Conservation (phyloP, 352 stramenopile genomes). For the Globisporangium parvum region DNA sequence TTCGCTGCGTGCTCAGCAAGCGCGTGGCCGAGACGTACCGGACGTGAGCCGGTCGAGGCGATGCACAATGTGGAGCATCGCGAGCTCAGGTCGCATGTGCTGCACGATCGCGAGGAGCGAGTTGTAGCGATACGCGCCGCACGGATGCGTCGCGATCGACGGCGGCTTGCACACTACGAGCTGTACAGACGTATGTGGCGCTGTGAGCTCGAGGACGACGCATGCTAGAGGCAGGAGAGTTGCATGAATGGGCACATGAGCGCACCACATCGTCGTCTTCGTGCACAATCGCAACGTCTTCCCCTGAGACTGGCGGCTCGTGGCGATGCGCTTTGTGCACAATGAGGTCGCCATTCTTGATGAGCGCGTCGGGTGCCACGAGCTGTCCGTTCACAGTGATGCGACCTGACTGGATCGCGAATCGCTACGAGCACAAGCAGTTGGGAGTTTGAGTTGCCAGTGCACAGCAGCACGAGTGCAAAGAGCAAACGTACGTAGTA, state of each 20-base stretch:
- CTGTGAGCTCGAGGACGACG: not conserved
- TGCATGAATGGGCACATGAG: not conserved
- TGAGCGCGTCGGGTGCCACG: conserved; percentile 64
- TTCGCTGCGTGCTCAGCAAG: not conserved
- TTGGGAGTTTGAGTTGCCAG: no score
- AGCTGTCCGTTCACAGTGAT: conserved; percentile 91
- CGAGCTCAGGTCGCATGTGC: conserved; percentile 60
- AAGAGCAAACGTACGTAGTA: conserved; percentile 60
- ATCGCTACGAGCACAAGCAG: conserved; percentile 40
- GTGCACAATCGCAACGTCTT: conserved; percentile 73
- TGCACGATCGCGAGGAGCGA: conserved; percentile 85
- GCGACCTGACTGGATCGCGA: conserved; percentile 90
- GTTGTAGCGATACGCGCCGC: conserved; percentile 94
- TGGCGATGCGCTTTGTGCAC: conserved; percentile 94
- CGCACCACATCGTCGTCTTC: conserved; percentile 74
- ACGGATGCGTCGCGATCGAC: conserved; percentile 93
- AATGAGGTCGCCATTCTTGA: conserved; percentile 93
- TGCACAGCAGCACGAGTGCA: no score
- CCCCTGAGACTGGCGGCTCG: conserved; percentile 90
- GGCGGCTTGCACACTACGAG: conserved; percentile 87
- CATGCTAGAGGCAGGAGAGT: not conserved
- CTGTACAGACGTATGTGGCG: conserved; percentile 20
- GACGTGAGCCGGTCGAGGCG: conserved; percentile 96
- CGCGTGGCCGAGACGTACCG: conserved; percentile 24
- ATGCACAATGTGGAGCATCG: conserved; percentile 88